Evolutionary conservation across 2,329 filamentous ascomycete species (phyloP).

Genomic region (Aspergillus costaricaensis): DNA sequence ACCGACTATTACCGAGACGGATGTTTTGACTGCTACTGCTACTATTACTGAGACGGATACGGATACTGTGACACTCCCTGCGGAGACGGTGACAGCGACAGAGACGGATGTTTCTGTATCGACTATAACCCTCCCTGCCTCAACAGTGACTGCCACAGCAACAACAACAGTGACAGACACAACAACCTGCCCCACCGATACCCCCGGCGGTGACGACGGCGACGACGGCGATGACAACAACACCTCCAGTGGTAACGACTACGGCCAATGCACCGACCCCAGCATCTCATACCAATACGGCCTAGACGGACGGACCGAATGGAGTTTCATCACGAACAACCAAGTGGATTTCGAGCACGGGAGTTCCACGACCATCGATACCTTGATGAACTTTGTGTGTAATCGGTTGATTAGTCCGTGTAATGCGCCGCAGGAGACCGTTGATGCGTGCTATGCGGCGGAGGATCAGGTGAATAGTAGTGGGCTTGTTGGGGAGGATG

Average conservation of each 20-base stretch:
- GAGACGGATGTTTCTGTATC: background rate
- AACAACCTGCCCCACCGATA: background rate
- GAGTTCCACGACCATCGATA: constrained; percentile 13
- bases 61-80: background rate
- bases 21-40: background rate
- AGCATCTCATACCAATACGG: constrained; percentile 19
- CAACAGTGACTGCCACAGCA: too few relatives aligned
- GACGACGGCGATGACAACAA: too few relatives aligned
- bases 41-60: background rate
- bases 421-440: constrained; percentile 19
- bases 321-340: constrained; percentile 17
- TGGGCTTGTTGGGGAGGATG: constrained; percentile 14
- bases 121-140: too few relatives aligned
- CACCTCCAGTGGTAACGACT: background rate
- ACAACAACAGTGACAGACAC: background rate
- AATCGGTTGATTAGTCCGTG: constrained; percentile 22
- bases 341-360: constrained; percentile 19
- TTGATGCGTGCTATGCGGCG: constrained; percentile 19
- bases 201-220: background rate
- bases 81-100: background rate
- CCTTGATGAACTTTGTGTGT: constrained; percentile 17
- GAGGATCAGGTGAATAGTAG: constrained; percentile 8
- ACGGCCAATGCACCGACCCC: constrained; percentile 8
- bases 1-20: constrained; percentile 31
- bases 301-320: constrained; percentile 10